Conservation (phyloP, 2,329 filamentous ascomycete species). For the Fusarium sambucinum region DNA sequence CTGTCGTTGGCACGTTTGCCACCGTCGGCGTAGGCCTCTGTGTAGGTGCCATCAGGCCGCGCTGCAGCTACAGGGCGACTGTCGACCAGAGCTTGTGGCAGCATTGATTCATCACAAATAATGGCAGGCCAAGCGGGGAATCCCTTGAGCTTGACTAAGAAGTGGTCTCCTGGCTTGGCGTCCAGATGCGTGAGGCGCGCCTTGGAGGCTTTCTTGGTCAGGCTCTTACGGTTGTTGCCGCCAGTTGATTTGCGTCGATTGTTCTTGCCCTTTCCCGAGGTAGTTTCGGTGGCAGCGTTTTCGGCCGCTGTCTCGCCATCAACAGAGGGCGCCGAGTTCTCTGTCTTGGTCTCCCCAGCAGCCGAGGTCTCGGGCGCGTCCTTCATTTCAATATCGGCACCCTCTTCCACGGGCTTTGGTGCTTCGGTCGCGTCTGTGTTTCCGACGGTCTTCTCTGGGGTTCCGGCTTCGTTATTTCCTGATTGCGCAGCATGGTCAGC, state of each 20-base stretch:
- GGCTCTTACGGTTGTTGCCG: slow-evolving; percentile 79
- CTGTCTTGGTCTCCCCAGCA: slow-evolving; percentile 49
- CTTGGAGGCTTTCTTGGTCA: slow-evolving; percentile 87
- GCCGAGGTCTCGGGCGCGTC: slow-evolving; percentile 51
- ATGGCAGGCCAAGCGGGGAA: slow-evolving; percentile 95
- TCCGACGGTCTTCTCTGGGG: slow-evolving; percentile 50
- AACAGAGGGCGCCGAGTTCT: slow-evolving; percentile 42
- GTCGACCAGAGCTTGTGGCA: slow-evolving; percentile 81
- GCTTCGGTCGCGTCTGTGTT: slow-evolving; percentile 46
- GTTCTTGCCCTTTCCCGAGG: slow-evolving; percentile 53
- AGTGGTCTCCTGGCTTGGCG: slow-evolving; percentile 91
- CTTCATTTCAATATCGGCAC: slow-evolving; percentile 67
- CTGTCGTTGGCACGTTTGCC: slow-evolving; percentile 88
- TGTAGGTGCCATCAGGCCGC: slow-evolving; percentile 85
- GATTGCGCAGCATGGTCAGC: slow-evolving; percentile 47
- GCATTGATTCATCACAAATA: slow-evolving; percentile 93
- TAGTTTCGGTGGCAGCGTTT: slow-evolving; percentile 47
- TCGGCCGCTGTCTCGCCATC: slow-evolving; percentile 47
- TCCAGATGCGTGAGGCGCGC: slow-evolving; percentile 78
- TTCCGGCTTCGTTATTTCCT: slow-evolving; percentile 49
- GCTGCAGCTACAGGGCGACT: slow-evolving; percentile 86
- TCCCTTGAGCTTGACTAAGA: slow-evolving; percentile 92
- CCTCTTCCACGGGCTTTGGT: slow-evolving; percentile 46
- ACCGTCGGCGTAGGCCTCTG: slow-evolving; percentile 87
- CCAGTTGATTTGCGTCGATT: slow-evolving; percentile 82